Evolutionary conservation across 2,329 filamentous ascomycete species (phyloP), one percentile per base, ranked within the genome.

Genomic region (Phaeosphaeriaceae sp.): DNA sequence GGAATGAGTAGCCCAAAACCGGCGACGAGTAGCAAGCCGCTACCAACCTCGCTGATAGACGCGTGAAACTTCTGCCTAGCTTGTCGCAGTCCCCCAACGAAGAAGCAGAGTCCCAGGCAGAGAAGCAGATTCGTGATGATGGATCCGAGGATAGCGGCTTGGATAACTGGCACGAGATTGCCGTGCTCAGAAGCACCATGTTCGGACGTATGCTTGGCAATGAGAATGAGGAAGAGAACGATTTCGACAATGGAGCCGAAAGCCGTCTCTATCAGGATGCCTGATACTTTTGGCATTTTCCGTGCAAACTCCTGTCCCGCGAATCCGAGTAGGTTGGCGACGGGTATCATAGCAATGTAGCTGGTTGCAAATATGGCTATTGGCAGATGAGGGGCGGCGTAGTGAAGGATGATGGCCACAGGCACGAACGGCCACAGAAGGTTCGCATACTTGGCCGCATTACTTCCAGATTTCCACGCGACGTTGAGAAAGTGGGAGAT

Each of bases 101-200:
- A 88, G 81, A 96, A 96, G 74, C 91, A 95, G 48, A 89, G 72
- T 0, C 92, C 92, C 20, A 96, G 79, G 65, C 92, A 95, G 1
- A 96, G 82, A 31, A 95, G 79, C 79, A 94, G 85, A 21, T 92
- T 96, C 7, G 92, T 91, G 41, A 96, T 76, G 45, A 96, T 90
- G 0, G 91, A 93, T 17, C 92, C 92, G 0, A 95, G 80, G 54
- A 96, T 93, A n/a, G 92, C 91, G 48, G 91, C 91, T 73, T 92
- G 88, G 64, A 95, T 91, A 64, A 95, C 90, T n/a, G 85, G 82
- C 60, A 89, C 69, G 11, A 72, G 58, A 21, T 73, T 72, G 17
- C 71, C 71, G 42, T 76, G 71, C 49, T 75, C 74, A 21, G 71
- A 75, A 15, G 76, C 78, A 7, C 77, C 74, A n/a, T 76, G 64